Conservation (phyloP, 495 filamentous ascomycete genomes). For the Penicillium desertorum region DNA sequence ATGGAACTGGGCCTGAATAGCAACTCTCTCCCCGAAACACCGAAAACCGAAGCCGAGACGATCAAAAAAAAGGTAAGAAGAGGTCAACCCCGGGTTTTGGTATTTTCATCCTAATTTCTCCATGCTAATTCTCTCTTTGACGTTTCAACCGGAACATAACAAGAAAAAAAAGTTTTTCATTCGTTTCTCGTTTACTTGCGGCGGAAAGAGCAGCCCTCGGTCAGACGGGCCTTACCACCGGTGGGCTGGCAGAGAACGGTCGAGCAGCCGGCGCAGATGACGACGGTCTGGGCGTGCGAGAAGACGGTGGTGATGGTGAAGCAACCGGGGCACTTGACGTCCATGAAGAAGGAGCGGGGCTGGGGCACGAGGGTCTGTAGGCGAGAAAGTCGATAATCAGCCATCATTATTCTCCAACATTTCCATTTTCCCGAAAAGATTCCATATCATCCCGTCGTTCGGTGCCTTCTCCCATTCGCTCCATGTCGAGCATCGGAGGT, state of each 20-base stretch:
- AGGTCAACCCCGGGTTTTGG: slow-evolving; percentile 25
- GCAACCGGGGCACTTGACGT: slow-evolving; percentile 99
- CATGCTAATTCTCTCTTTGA: slow-evolving; percentile 35
- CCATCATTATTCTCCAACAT: slow-evolving; percentile 15
- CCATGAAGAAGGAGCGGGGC: slow-evolving; percentile 99
- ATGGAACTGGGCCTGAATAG: slow-evolving; percentile 17
- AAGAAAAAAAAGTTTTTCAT: slow-evolving; percentile 35
- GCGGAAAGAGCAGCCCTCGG: slow-evolving; percentile 99
- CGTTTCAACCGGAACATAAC: slow-evolving; percentile 33
- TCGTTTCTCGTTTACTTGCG: slow-evolving; percentile 78
- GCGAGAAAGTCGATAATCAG: slow-evolving; percentile 17
- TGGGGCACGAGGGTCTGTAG: slow-evolving; percentile 84
- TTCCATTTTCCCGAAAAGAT: background rate
- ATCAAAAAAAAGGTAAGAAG: slow-evolving; percentile 16
- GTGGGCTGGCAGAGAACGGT: slow-evolving; percentile 98
- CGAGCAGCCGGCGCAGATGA: slow-evolving; percentile 97
- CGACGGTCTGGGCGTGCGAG: slow-evolving; percentile 99
- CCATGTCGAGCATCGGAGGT: slow-evolving; percentile 9
- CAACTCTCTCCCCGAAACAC: slow-evolving; percentile 6
- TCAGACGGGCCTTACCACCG: slow-evolving; percentile 94
- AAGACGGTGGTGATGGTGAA: slow-evolving; percentile 99
- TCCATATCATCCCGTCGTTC: slow-evolving; percentile 2
- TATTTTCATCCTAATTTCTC: slow-evolving; percentile 39
- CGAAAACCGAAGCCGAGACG: slow-evolving; percentile 11
- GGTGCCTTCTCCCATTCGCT: slow-evolving; percentile 8